Percentiles rank a stretch among this genome's conserved stretches.
Conservation (phyloP, 164 flowering plant species). For the Taxillus chinensis region DNA sequence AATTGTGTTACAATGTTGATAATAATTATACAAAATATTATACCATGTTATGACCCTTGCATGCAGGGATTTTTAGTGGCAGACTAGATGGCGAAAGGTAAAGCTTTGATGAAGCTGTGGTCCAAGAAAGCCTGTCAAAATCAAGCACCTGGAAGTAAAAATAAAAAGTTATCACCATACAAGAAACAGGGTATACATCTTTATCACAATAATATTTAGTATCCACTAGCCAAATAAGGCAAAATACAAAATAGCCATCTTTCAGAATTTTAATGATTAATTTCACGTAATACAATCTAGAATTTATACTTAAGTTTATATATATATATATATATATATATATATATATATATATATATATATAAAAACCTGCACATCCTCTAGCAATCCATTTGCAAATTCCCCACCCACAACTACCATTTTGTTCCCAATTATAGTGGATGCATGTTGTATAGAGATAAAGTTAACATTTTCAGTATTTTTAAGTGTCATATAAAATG, state of each 20-base stretch:
- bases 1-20: background rate
- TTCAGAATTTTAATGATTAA: no score
- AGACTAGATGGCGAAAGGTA: constrained; percentile 81
- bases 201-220: no score
- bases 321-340: no score
- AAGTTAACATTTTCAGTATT: no score
- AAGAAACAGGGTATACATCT: no score
- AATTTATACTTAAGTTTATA: no score
- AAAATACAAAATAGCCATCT: no score
- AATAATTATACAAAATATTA: background rate
- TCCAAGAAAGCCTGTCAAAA: constrained; percentile 76
- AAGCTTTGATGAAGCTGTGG: constrained; percentile 65
- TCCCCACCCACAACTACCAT: constrained; percentile 99
- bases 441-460: constrained; percentile 96
- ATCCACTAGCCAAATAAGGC: no score
- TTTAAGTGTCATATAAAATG: no score
- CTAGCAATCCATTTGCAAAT: constrained; percentile 64
- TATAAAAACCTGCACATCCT: constrained; percentile 80
- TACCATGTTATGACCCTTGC: constrained; percentile 95
- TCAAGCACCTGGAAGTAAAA: constrained; percentile 61
- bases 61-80: constrained; percentile 84
- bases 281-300: no score
- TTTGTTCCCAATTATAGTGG: constrained; percentile 86
- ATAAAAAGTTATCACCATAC: background rate
- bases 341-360: no score